These are phyloP conservation scores for Alternaria brassicicola DNA, from an alignment of 2,329 filamentous ascomycete genomes.

Conservation along the genomic window DNA sequence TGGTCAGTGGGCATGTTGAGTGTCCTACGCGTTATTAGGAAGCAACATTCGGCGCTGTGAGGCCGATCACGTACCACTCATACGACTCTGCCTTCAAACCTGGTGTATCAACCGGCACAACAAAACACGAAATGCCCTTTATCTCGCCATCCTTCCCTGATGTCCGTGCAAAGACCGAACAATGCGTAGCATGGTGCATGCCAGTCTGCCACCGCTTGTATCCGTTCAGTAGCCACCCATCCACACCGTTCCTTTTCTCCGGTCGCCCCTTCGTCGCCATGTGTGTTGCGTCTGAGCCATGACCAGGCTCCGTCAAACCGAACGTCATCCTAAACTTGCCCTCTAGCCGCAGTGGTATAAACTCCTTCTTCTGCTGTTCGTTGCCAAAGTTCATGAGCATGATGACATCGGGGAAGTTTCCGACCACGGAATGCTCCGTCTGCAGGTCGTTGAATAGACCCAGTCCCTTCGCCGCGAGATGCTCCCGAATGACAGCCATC, in stretches of 20 bases:
- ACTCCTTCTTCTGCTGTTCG: constrained; percentile 58
- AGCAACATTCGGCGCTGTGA: neutral
- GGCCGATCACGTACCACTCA: constrained; percentile 54
- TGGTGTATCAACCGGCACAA: constrained; percentile 60
- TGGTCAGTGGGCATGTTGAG: constrained; percentile 72
- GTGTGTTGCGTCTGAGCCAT: constrained; percentile 68
- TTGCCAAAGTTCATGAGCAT: constrained; percentile 68
- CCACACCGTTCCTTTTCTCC: constrained; percentile 52
- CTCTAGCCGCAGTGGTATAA: constrained; percentile 60
- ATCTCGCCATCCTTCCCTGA: constrained; percentile 59
- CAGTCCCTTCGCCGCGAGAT: constrained; percentile 64
- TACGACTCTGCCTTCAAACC: constrained; percentile 64
- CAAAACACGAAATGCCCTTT: constrained; percentile 65
- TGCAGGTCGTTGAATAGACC: constrained; percentile 69
- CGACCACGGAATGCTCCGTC: constrained; percentile 67
- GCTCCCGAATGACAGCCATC: constrained; percentile 68
- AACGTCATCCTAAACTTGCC: constrained; percentile 65
- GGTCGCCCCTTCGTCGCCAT: constrained; percentile 62
- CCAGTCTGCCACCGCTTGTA: constrained; percentile 71
- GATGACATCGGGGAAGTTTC: constrained; percentile 67
- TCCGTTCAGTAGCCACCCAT: constrained; percentile 62
- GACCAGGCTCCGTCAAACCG: constrained; percentile 66
- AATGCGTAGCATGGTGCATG: constrained; percentile 66
- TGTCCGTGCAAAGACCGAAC: constrained; percentile 66
- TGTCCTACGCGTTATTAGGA: constrained; percentile 51